These are phyloP conservation scores for Rhododendron ferrugineum DNA, from an alignment of 148 eudicot species.

Conservation along the genomic window DNA sequence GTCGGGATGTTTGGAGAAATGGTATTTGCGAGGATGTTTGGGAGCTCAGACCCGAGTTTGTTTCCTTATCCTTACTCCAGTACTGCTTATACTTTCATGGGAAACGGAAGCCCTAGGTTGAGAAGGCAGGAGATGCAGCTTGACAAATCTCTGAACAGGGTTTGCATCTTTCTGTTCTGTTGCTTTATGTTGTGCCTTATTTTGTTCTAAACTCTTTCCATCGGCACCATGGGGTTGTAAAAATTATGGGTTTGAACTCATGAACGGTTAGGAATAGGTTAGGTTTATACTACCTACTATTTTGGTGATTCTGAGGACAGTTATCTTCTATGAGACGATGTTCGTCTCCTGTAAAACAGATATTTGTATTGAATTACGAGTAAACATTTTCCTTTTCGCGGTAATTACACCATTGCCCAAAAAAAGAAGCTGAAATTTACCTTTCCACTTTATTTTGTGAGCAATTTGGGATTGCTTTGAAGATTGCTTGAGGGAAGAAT, in stretches of 20 bases:
- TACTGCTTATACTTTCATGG: slow-evolving; percentile 29
- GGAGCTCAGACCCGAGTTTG: slow-evolving; percentile 39
- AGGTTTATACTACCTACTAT: not conserved
- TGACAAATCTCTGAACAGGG: slow-evolving; percentile 65
- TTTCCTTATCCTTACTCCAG: slow-evolving; percentile 44
- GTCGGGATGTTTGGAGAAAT: slow-evolving; percentile 67
- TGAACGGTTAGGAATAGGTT: not conserved
- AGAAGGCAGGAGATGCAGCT: slow-evolving; percentile 74
- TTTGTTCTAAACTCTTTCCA: slow-evolving; percentile 9
- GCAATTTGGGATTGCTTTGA: not conserved
- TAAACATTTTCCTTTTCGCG: not conserved
- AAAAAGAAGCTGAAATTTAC: not conserved
- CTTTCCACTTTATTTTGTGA: not conserved
- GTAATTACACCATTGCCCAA: not conserved
- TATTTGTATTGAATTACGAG: not conserved
- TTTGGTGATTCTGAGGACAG: not conserved
- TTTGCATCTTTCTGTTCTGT: slow-evolving; percentile 60
- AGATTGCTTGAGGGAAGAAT: not conserved
- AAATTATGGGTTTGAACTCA: not conserved
- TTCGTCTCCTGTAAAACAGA: not conserved
- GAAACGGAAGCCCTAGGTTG: slow-evolving; percentile 35
- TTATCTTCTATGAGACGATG: not conserved
- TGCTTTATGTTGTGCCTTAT: slow-evolving; percentile 57
- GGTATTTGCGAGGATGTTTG: slow-evolving; percentile 62
- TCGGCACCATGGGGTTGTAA: not conserved